Evolutionary conservation across 169 alveolate genomes (phyloP).

Genomic region (Babesia bigemina): DNA sequence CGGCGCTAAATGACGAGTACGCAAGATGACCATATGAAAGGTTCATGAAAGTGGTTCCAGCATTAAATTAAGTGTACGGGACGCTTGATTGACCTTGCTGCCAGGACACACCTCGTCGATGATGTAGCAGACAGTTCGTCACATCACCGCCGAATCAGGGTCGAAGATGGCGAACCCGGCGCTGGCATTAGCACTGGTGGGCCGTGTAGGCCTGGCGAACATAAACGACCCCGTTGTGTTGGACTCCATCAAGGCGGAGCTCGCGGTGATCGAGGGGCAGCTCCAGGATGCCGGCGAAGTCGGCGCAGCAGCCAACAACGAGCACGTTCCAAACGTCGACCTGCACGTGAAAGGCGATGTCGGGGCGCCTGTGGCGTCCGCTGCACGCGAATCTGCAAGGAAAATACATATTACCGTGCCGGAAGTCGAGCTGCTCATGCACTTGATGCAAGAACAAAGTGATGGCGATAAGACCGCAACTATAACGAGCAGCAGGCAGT

Average conservation of each 20-base stretch:
- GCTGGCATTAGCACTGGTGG: slow-evolving; percentile 38
- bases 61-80: too few species aligned
- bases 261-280: slow-evolving; percentile 16
- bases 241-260: slow-evolving; percentile 32
- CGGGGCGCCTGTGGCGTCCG: background rate
- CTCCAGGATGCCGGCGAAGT: slow-evolving; percentile 2
- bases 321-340: background rate
- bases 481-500: slow-evolving; percentile 1
- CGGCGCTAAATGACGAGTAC: too few species aligned
- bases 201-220: slow-evolving; percentile 53
- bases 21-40: too few species aligned
- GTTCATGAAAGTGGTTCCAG: too few species aligned
- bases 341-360: background rate
- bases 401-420: background rate
- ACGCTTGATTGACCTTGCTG: too few species aligned
- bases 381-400: background rate
- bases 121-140: too few species aligned
- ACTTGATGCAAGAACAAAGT: background rate
- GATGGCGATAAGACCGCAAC: background rate
- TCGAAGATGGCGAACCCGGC: slow-evolving; percentile 41
- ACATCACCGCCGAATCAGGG: too few species aligned
- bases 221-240: slow-evolving; percentile 20
- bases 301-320: background rate
- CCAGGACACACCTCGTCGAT: too few species aligned
- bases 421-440: slow-evolving; percentile 28